These are phyloP conservation scores for Cercospora berteroae DNA, from an alignment of 2,329 filamentous ascomycete species.

Conservation along the genomic window DNA sequence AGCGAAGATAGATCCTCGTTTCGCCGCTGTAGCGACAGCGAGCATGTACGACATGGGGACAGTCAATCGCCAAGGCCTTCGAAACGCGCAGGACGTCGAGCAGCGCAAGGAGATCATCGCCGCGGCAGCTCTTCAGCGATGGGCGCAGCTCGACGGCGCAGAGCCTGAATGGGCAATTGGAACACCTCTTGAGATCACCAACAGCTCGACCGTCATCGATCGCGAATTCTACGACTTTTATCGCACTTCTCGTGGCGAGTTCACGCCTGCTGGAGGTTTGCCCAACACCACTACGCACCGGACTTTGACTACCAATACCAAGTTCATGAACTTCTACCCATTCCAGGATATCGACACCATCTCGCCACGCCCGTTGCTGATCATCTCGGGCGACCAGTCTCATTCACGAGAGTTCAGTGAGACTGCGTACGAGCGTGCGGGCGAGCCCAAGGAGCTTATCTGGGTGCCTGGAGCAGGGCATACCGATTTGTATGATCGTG, in stretches of 20 bases:
- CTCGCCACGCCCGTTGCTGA: slow-evolving; percentile 17
- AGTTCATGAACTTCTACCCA: slow-evolving; percentile 16
- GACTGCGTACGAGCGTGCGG: slow-evolving; percentile 11
- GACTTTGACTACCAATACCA: slow-evolving; percentile 5
- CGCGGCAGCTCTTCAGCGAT: neutral
- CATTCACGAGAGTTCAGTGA: slow-evolving; percentile 16
- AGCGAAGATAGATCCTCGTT: slow-evolving; percentile 13
- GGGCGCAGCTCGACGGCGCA: neutral
- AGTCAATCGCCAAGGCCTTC: slow-evolving; percentile 4
- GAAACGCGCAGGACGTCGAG: neutral
- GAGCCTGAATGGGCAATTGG: neutral
- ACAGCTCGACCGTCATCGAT: neutral
- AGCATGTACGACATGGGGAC: slow-evolving; percentile 20
- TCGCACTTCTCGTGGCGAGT: slow-evolving; percentile 11
- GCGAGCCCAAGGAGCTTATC: slow-evolving; percentile 14
- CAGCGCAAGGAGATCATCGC: neutral
- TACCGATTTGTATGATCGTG: slow-evolving; percentile 15
- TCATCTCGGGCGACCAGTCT: slow-evolving; percentile 7
- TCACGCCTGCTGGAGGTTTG: slow-evolving; percentile 3
- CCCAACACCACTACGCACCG: slow-evolving; percentile 10
- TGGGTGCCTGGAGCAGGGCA: slow-evolving; percentile 10
- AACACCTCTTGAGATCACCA: slow-evolving; percentile 11
- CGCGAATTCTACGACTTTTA: slow-evolving; percentile 18
- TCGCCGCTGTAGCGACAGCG: slow-evolving; percentile 10
- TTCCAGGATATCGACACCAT: slow-evolving; percentile 17